Base-by-base conservation (phyloP, 176 grass and related monocot species). In the Carex cristatella region DNA sequence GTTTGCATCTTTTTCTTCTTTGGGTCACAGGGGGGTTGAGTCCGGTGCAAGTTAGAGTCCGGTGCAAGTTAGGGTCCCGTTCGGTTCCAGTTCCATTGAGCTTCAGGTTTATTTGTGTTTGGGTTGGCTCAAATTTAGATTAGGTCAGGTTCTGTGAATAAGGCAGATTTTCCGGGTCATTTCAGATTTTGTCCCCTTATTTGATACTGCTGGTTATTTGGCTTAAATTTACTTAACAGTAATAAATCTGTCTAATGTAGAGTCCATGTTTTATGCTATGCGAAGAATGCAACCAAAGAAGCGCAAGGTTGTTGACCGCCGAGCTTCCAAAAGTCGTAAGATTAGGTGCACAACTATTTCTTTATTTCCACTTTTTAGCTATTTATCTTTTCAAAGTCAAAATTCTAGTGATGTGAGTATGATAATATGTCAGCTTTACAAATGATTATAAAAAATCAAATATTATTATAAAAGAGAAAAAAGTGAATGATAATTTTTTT, bases 291-390 rank as follows among this genome's bases (percentile, higher is more conserved):
- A 95, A 84, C 69, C 87, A 33, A 98, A 95, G 67, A 98, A 94
- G 67, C 89, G 95, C 8, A 95, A 98, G 79, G 64, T 89, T 33
- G 93, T 95, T 6, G 95, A 98, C 58, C 91, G 91, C 0, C 91
- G 91, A 13, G 93, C 95, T 89, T 98, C 95, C 1, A 98, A 98
- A 83, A 98, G 92, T 69, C 90, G 93, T 49, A 98, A 98, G 71
- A 98, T 93, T 83, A 93, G 95, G 93, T 95, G 72, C 1, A 0
- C 7, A 13, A 14, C 14, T 71, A 57, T 16, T 40, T 44, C 11
- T 42, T 66, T 48, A 3, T 69, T 69, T 31, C 73, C 4, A 8
- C 16, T 53, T 3, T n/a, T 56, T 77, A 56, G 73, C 51, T 56
- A 76, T 76, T 55, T 46, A 11, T 48, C 7, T 48, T 46, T 72